A percentile compares a stretch with the other conserved stretches of the same genome.
phyloP scores from a whole-genome alignment of 352 stramenopile species.

The Thalassiosira sp. region DNA sequence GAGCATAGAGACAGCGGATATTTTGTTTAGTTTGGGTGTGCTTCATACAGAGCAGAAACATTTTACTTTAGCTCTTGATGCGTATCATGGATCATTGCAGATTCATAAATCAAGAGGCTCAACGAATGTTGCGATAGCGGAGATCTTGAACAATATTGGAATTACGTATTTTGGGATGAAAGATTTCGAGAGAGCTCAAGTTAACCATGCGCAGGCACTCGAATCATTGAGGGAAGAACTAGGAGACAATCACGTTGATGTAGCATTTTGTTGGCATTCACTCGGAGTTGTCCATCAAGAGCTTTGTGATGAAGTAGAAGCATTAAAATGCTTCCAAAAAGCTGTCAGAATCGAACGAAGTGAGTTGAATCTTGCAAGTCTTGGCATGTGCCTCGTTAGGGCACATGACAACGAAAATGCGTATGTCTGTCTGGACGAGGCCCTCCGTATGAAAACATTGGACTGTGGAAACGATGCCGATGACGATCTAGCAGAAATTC shows the following conservation, averaged over 20 bases:
- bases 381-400: conserved; percentile 55
- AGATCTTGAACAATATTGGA: conserved; percentile 74
- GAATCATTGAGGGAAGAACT: conserved; percentile 59
- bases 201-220: conserved; percentile 66
- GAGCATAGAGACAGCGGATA: conserved; percentile 48
- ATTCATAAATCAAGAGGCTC: conserved; percentile 51
- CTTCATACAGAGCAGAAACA: conserved; percentile 61
- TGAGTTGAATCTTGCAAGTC: conserved; percentile 54
- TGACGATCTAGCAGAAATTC: conserved; percentile 68
- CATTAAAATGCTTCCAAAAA: conserved; percentile 57
- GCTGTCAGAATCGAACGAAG: conserved; percentile 60
- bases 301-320: conserved; percentile 43
- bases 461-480: conserved; percentile 43
- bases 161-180: conserved; percentile 63
- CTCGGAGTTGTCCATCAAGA: conserved; percentile 55
- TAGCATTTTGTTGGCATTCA: conserved; percentile 68
- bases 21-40: conserved; percentile 61
- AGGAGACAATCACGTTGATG: conserved; percentile 59
- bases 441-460: conserved; percentile 63
- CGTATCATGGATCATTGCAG: conserved; percentile 53
- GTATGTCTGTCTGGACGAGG: conserved; percentile 61
- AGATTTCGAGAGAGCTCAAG: conserved; percentile 58
- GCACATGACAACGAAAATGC: conserved; percentile 68
- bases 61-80: conserved; percentile 51
- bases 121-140: conserved; percentile 47